Base-by-base conservation (phyloP, 331 rosid species). In the Stylosanthes scabra region DNA sequence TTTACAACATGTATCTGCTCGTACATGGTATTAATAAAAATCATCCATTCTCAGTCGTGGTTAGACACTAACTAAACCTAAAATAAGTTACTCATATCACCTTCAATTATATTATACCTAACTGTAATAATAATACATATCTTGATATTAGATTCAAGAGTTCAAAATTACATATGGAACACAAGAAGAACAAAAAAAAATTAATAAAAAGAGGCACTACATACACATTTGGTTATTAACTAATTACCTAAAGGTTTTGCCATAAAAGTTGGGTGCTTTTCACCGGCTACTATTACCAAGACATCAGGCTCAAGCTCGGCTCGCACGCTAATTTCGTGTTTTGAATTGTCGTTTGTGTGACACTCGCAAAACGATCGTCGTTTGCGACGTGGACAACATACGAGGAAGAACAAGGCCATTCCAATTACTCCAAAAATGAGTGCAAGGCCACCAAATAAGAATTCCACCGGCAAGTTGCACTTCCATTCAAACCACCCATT, bases 221-320 rank as follows among this genome's bases (percentile, higher is more conserved):
- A 8, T 31, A 31, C 4, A 61, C 29, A 61, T 3, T 37, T 1
- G 66, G 47, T 13, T 10, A n/a, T 11, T 47, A n/a, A 39, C 11
- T 47, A n/a, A 39, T 25, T 52, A 42, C 6, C 44, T 39, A 31
- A 12, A 39, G 77, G 79, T 9, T 60, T 67, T 11, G 85, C 85
- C 63, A 82, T 11, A 62, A 72, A 74, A 55, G 82, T 82, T 27
- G 85, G 85, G 45, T 72, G 76, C 0, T 66, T 8, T 71, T 72
- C 59, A 39, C 85, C 85, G 0, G 85, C 79, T 0, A 82, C 59
- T 8, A 72, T 82, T 3, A 82, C 80, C 82, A 82, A 56, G 67
- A 82, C 25, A 25, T 77, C 61, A 4, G 54, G 69, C 3, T 62
- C 57, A 34, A 41, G 14, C 13, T 70, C 71, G 29, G 2, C 7